Evolutionary conservation across 129 eudicot species (phyloP), one percentile per base, ranked within the genome.

Genomic region (Lactuca saligna): DNA sequence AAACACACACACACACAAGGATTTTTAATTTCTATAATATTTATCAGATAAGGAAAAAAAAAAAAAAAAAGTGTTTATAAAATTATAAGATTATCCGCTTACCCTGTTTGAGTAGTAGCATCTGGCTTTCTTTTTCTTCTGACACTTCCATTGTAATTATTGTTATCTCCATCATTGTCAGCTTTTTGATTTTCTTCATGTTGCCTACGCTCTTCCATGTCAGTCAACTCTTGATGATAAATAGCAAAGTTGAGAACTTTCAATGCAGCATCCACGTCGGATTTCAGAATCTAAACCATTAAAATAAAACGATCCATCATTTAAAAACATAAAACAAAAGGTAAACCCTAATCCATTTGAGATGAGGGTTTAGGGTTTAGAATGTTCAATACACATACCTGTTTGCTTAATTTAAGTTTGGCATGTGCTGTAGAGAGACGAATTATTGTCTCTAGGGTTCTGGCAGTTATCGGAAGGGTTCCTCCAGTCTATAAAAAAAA

Each of bases 381-480:
- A n/a, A 3, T 1, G 6, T 39, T 25, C 29, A 25, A 25, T 25
- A 25, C 29, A 25, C 29, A 37, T 83, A 94, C 99, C 97, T 91
- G 89, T 94, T 82, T 83, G 79, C 89, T 88, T 74, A 87, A 66
- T 79, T 80, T 94, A 60, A 94, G 87, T 72, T 89, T 94, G 77
- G 99, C 99, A 78, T 94, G 99, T 35, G 99, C 99, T 58, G 99
- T 94, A 46, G 99, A 94, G 31, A 94, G 91, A 63, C 99, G 80
- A 38, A 94, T 94, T 4, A 94, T 94, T 44, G 99, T 94, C 78
- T 94, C 99, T 54, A 94, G 79, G 63, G 99, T 94, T 90, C 99
- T 89, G 67, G 99, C 97, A 69, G 99, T 94, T 57, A 94, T 94
- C 54, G 99, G 99, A 71, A 94, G 99, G 1, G 99, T 94, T 58